Evolutionary conservation across 768 basidiomycete species (phyloP).

Genomic region (Lactarius hatsudake): DNA sequence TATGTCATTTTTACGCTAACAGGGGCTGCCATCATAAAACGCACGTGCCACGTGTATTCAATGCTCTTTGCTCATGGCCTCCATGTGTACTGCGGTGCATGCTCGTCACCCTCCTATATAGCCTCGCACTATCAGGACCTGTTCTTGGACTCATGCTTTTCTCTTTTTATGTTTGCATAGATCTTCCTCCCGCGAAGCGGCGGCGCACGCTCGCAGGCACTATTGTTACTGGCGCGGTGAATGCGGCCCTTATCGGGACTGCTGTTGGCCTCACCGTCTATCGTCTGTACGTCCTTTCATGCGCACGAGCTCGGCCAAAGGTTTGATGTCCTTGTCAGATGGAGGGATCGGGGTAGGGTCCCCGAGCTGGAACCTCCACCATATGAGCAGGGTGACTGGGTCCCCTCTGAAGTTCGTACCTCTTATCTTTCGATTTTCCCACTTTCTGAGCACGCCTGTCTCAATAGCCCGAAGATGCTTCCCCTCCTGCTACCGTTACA

Average conservation of each 20-base stretch:
- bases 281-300: slow-evolving; percentile 59
- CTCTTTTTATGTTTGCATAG: slow-evolving; percentile 46
- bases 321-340: slow-evolving; percentile 42
- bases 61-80: slow-evolving; percentile 26
- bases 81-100: slow-evolving; percentile 33
- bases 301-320: slow-evolving; percentile 8
- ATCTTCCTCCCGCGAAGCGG: slow-evolving; percentile 72
- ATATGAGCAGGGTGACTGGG: slow-evolving; percentile 61
- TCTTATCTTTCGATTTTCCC: neutral
- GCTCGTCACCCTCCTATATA: slow-evolving; percentile 43
- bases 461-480: slow-evolving; percentile 4
- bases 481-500: slow-evolving; percentile 36
- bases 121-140: slow-evolving; percentile 29
- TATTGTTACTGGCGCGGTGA: slow-evolving; percentile 79
- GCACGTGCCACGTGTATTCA: slow-evolving; percentile 22
- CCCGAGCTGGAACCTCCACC: slow-evolving; percentile 47
- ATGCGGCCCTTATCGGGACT: slow-evolving; percentile 80
- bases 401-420: slow-evolving; percentile 23
- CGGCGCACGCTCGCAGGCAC: slow-evolving; percentile 79
- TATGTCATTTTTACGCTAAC: neutral
- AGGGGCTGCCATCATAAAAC: slow-evolving; percentile 1
- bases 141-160: slow-evolving; percentile 30
- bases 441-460: neutral
- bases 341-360: slow-evolving; percentile 73
- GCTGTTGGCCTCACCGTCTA: slow-evolving; percentile 87